A percentile compares a stretch with the other conserved stretches of the same genome.
Evolutionary conservation across 2,329 filamentous ascomycete genomes (phyloP).

Genomic region (Aspergillus awamori): DNA sequence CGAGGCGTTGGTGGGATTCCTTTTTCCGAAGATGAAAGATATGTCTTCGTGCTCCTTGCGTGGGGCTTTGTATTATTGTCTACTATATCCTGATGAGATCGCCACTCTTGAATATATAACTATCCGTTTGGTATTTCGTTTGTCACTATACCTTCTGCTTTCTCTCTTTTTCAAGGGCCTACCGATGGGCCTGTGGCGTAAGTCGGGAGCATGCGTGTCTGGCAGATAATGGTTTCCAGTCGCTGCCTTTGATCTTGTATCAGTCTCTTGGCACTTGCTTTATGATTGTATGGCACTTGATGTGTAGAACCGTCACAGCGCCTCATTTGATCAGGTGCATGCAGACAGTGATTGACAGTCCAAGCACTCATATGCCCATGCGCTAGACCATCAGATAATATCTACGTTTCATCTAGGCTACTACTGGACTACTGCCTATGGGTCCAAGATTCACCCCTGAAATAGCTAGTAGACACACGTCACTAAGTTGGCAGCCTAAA

Average conservation of each 20-base stretch:
- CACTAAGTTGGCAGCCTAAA: not conserved
- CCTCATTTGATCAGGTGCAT: no score
- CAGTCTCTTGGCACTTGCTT: no score
- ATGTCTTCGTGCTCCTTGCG: constrained; percentile 23
- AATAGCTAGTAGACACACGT: not conserved
- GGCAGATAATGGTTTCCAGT: no score
- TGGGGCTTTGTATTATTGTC: constrained; percentile 56
- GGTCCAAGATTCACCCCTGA: not conserved
- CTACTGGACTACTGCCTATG: not conserved
- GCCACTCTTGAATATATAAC: constrained; percentile 62
- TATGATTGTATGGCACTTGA: no score
- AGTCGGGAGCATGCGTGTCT: no score
- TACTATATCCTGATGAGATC: constrained; percentile 58
- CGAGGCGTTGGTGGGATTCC: constrained; percentile 42
- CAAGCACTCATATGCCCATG: not conserved
- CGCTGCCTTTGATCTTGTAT: no score
- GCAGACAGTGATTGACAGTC: no score
- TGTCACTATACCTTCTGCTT: no score
- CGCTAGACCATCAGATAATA: not conserved
- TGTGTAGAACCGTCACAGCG: no score
- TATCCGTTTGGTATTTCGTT: not conserved
- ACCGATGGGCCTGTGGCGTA: no score
- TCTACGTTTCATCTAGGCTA: no score
- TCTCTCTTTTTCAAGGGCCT: no score
- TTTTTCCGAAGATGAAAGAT: constrained; percentile 27